Conservation (phyloP, 352 stramenopile species). For the Pythium phragmitis region DNA sequence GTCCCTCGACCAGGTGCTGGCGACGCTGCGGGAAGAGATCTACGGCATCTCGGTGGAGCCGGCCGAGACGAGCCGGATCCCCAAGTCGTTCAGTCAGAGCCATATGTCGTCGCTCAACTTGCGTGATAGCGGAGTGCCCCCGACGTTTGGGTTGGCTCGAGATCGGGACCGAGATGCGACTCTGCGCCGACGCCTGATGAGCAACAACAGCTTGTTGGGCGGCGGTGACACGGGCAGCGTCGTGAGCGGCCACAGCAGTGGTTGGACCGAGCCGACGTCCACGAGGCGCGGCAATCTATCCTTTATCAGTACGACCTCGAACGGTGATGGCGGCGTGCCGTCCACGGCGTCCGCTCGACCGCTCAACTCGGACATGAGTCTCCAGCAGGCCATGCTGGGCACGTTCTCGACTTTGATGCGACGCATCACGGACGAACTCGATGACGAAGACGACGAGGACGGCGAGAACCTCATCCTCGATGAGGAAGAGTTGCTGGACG, state of each 20-base stretch:
- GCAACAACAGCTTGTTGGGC: slow-evolving; percentile 10
- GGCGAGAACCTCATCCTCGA: slow-evolving; percentile 27
- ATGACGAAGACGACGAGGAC: slow-evolving; percentile 33
- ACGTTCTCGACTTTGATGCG: slow-evolving; percentile 71
- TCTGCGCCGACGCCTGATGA: slow-evolving; percentile 19
- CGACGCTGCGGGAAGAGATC: slow-evolving; percentile 62
- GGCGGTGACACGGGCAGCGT: slow-evolving; percentile 19
- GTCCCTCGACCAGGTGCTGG: slow-evolving; percentile 52
- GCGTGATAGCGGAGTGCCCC: neutral
- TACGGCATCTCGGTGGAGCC: slow-evolving; percentile 56
- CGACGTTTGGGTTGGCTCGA: neutral
- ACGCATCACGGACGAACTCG: slow-evolving; percentile 49
- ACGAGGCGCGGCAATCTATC: slow-evolving; percentile 15
- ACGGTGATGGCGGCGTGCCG: neutral
- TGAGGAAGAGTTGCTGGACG: slow-evolving; percentile 26
- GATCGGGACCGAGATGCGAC: slow-evolving; percentile 23
- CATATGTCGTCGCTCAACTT: slow-evolving; percentile 26
- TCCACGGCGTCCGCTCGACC: slow-evolving; percentile 28
- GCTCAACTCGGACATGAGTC: slow-evolving; percentile 63
- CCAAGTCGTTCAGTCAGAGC: slow-evolving; percentile 26
- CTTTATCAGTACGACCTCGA: slow-evolving; percentile 20
- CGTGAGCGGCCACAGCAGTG: slow-evolving; percentile 2
- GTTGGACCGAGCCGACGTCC: slow-evolving; percentile 11
- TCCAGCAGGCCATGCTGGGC: slow-evolving; percentile 69
- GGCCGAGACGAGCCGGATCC: slow-evolving; percentile 5